phyloP scores from a whole-genome alignment of 768 basidiomycete species.

The Agaricus sinodeliciosus region DNA sequence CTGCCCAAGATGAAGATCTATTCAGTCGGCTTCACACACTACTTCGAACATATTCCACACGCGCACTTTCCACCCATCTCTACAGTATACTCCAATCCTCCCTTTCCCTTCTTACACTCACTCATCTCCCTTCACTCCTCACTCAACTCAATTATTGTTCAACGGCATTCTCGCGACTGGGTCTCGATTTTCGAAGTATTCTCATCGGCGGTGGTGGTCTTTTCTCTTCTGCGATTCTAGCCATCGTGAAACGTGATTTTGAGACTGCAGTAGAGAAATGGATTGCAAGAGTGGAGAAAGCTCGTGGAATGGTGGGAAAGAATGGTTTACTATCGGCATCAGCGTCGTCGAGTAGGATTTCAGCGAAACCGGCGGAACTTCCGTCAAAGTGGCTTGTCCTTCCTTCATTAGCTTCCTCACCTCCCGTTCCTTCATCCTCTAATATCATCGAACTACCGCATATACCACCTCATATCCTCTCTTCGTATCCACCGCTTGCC shows the following conservation, averaged over 20 bases:
- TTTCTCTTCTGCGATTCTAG: conserved; percentile 57
- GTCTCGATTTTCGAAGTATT: conserved; percentile 77
- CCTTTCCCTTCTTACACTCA: conserved; percentile 53
- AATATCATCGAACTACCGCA: conserved; percentile 34
- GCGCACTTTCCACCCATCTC: conserved; percentile 57
- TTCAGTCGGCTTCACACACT: conserved; percentile 37
- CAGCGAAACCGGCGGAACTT: conserved; percentile 10
- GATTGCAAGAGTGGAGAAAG: conserved; percentile 23
- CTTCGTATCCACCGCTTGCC: conserved; percentile 73
- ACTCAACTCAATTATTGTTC: conserved; percentile 95
- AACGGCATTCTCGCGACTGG: conserved; percentile 85
- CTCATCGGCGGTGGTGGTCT: conserved; percentile 42
- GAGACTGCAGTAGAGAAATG: conserved; percentile 33
- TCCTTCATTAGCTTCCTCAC: conserved; percentile 24
- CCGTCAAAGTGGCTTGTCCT: conserved; percentile 51
- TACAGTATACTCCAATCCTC: conserved; percentile 57
- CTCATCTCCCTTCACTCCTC: conserved; percentile 74
- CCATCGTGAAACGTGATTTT: conserved; percentile 49
- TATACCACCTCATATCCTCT: conserved; percentile 64
- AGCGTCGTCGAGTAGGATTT: conserved; percentile 11
- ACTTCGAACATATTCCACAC: conserved; percentile 58
- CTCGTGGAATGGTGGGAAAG: conserved; percentile 11
- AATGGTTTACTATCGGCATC: conserved; percentile 9
- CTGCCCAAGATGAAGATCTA: conserved; percentile 18
- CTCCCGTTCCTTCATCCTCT: conserved; percentile 18